Percentiles rank a stretch among this genome's conserved stretches.
phyloP scores from a whole-genome alignment of 75 land plant species.

The Cryptomeria japonica region DNA sequence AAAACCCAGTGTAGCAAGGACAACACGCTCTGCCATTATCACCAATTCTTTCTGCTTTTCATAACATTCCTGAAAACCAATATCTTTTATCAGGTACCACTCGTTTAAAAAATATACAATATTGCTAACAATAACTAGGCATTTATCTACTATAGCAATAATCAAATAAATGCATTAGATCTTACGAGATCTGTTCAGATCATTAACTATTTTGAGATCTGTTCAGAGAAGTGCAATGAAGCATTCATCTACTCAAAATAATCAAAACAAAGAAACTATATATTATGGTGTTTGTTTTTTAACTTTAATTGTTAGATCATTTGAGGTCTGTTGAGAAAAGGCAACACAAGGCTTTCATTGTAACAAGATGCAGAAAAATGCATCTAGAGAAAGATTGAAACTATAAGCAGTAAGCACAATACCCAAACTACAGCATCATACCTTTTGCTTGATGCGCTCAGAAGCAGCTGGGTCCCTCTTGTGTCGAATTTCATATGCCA shows the following conservation, averaged over 20 bases:
- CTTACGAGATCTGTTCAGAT: not conserved
- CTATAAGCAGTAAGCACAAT: not conserved
- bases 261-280: no score
- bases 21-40: constrained; percentile 36
- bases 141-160: not conserved
- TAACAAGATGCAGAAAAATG: not conserved
- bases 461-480: constrained; percentile 43
- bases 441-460: constrained; percentile 36
- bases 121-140: not conserved
- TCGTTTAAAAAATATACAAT: not conserved
- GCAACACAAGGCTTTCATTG: not conserved
- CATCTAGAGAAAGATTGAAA: not conserved
- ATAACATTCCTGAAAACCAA: constrained; percentile 26
- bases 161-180: not conserved
- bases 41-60: constrained; percentile 41
- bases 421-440: not conserved
- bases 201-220: not conserved
- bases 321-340: not conserved
- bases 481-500: constrained; percentile 39
- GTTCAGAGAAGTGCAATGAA: not conserved
- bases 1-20: constrained; percentile 44
- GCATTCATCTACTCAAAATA: no score
- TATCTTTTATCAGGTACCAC: not conserved
- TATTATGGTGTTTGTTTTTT: no score
- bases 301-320: not conserved